A percentile compares a stretch with the other conserved stretches of the same genome.
These are phyloP conservation scores for Suillus subalutaceus DNA, from an alignment of 768 basidiomycete species.

Conservation along the genomic window DNA sequence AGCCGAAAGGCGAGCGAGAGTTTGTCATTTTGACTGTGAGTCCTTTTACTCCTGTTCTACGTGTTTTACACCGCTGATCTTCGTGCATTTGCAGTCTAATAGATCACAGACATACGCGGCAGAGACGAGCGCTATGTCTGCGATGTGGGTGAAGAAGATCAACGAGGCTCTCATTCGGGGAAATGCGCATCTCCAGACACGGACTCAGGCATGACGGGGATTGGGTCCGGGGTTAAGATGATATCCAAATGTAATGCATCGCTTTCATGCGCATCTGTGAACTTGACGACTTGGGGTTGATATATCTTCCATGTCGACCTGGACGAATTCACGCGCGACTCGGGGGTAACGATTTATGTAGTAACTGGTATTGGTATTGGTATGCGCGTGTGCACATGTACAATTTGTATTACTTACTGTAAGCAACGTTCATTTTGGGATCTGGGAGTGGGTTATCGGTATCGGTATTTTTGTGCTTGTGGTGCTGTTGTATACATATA, in stretches of 20 bases:
- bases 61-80: slow-evolving; percentile 5
- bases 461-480: neutral
- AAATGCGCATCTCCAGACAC: neutral
- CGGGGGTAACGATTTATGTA: neutral
- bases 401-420: neutral
- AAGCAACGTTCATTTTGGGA: neutral
- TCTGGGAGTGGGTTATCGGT: too few species aligned
- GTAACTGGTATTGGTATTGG: neutral
- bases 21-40: slow-evolving; percentile 65
- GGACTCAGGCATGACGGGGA: neutral
- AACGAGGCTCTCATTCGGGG: slow-evolving; percentile 29
- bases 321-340: neutral
- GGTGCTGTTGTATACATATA: neutral
- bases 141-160: slow-evolving; percentile 45
- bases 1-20: slow-evolving; percentile 57
- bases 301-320: neutral
- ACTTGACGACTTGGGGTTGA: neutral
- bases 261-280: neutral
- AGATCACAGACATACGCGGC: slow-evolving; percentile 50
- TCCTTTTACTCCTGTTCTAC: slow-evolving; percentile 9
- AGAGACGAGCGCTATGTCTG: slow-evolving; percentile 35
- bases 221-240: neutral
- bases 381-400: neutral
- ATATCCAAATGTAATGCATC: neutral
- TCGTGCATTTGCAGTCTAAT: slow-evolving; percentile 38